These are phyloP conservation scores for Serendipita sp. DNA, from an alignment of 768 basidiomycete genomes.

Conservation along the genomic window DNA sequence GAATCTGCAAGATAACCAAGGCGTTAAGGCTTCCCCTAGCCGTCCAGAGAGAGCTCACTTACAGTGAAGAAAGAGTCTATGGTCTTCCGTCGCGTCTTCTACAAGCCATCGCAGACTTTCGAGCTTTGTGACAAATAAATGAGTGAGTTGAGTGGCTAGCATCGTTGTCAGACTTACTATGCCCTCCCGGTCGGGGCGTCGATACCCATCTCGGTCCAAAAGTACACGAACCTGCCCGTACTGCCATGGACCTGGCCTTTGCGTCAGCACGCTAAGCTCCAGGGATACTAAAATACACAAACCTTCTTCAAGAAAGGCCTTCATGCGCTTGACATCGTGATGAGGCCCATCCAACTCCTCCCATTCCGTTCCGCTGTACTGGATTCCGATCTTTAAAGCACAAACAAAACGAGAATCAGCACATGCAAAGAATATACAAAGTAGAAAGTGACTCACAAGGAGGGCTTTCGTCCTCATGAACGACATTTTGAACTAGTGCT, in stretches of 20 bases:
- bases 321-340: neutral
- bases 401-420: neutral
- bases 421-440: neutral
- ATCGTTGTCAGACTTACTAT: neutral
- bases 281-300: neutral
- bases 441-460: neutral
- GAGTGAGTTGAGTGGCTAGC: too few species aligned
- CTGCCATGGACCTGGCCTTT: neutral
- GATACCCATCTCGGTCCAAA: neutral
- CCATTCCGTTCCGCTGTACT: neutral
- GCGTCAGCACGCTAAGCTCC: neutral
- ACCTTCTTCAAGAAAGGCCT: neutral
- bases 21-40: neutral
- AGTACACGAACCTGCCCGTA: neutral
- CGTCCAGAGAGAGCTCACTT: neutral
- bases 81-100: neutral
- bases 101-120: neutral
- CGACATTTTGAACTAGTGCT: neutral
- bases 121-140: too few species aligned
- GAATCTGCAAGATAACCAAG: neutral
- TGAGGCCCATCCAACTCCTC: constrained; percentile 5
- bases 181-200: neutral
- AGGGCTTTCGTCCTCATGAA: neutral
- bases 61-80: constrained; percentile 5
- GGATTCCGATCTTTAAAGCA: neutral